Conservation (phyloP, 2,329 filamentous ascomycete genomes). For the Aspergillus pseudoviridinutans region DNA sequence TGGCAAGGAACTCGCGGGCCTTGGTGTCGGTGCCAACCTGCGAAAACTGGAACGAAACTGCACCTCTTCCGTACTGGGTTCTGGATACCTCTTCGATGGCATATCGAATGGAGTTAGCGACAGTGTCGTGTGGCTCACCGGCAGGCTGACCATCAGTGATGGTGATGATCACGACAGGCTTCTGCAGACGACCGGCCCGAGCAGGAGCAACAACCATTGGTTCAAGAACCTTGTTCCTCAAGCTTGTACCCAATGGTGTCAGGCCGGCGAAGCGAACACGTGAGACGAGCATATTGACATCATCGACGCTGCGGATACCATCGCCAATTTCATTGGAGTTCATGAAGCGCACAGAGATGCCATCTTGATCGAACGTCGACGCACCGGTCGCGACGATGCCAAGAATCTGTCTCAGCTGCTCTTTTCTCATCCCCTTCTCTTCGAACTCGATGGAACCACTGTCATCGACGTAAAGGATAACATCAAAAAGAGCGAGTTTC, state of each 20-base stretch:
- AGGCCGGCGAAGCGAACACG: slow-evolving; percentile 62
- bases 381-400: slow-evolving; percentile 61
- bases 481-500: slow-evolving; percentile 59
- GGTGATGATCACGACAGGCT: slow-evolving; percentile 62
- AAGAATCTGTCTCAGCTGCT: slow-evolving; percentile 62
- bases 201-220: slow-evolving; percentile 55
- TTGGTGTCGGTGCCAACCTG: slow-evolving; percentile 65
- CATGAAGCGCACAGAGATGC: slow-evolving; percentile 67
- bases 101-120: slow-evolving; percentile 56
- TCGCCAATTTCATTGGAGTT: slow-evolving; percentile 55
- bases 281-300: slow-evolving; percentile 56
- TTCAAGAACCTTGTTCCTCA: slow-evolving; percentile 61
- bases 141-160: slow-evolving; percentile 65
- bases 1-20: slow-evolving; percentile 60
- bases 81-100: slow-evolving; percentile 50
- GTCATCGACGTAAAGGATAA: slow-evolving; percentile 63
- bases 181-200: slow-evolving; percentile 51
- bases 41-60: slow-evolving; percentile 64
- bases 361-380: slow-evolving; percentile 66
- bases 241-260: slow-evolving; percentile 62
- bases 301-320: slow-evolving; percentile 53
- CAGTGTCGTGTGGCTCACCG: slow-evolving; percentile 54
- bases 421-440: slow-evolving; percentile 62
- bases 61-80: slow-evolving; percentile 53
- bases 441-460: slow-evolving; percentile 68